A percentile compares a stretch with the other conserved stretches of the same genome.
Evolutionary conservation across 306 rosid genomes (phyloP).

Genomic region (Quercus dentata): DNA sequence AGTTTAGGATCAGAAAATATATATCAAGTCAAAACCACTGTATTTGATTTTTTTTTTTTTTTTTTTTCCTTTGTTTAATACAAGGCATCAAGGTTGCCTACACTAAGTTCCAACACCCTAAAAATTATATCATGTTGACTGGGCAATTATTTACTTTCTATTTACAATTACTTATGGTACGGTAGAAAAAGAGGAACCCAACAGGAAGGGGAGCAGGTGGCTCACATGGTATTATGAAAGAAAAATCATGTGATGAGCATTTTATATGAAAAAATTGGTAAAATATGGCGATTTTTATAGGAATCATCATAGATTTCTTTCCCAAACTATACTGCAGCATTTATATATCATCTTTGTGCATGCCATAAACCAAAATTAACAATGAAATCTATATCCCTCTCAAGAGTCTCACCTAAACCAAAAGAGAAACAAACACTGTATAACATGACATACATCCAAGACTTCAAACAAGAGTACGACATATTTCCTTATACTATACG

Average conservation of each 20-base stretch:
- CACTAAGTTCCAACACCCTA: neutral
- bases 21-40: neutral
- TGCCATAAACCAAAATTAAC: too few relatives aligned
- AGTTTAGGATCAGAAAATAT: neutral
- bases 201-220: neutral
- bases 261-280: neutral
- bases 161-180: too few relatives aligned
- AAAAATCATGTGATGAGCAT: neutral
- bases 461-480: too few relatives aligned
- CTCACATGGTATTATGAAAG: neutral
- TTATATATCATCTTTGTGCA: too few relatives aligned
- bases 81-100: neutral
- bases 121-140: neutral
- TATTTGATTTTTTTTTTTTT: neutral
- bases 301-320: too few relatives aligned
- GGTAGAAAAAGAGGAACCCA: neutral
- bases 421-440: neutral
- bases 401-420: neutral
- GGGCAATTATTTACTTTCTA: too few relatives aligned
- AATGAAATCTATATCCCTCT: neutral
- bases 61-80: neutral
- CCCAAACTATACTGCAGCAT: too few relatives aligned
- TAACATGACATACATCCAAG: neutral
- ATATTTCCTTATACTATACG: neutral
- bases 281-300: neutral